Base-by-base conservation (phyloP, 768 basidiomycete species). In the Daedaleopsis sinensis region DNA sequence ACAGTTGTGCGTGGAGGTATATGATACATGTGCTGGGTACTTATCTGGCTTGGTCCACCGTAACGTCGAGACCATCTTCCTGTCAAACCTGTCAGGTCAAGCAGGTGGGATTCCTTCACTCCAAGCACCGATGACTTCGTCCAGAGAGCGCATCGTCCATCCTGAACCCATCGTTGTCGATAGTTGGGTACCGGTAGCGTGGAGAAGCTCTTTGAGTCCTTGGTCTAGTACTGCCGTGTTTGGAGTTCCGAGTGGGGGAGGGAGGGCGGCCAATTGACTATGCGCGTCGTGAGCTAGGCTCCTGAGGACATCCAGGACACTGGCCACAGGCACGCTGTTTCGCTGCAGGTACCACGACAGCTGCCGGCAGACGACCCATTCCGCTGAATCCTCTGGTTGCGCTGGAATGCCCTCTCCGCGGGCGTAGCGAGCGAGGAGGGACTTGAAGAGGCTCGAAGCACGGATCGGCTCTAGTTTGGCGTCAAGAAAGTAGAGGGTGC, bases 171-270 rank as follows among this genome's bases (percentile, higher is more conserved):
- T 72, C 12, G 83, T 80, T 6, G 86, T 86, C 21, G 85, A 86
- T 82, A 91, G 83, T 68, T 92, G 94, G 0, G 86, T 84, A 1
- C 96, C 96, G 0, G 95, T 91, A 0, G 87, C 84, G 68, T 94
- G 90, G 62, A 97, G 71, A 10, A 97, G 93, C 69, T 96, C 91
- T 67, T 86, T 88, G 63, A 98, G 94, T 0, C 88, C 89, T 19
- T 71, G 71, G 38, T 82, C 80, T 27, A 82, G 71, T n/a, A 65
- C 63, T 11, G 54, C 61, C 35, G 72, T 53, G 50, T 80, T 73
- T 15, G 59, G 55, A 24, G 73, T 85, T 0, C 87, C 88, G 8
- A 81, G 81, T 0, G 88, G 86, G 1, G 79, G 76, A 8, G 82
- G 73, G 3, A 71, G 71, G 10, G 75, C 77, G 15, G 81, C 64